phyloP scores from a whole-genome alignment of 345 rosid genomes.

The Arabis alpina region DNA sequence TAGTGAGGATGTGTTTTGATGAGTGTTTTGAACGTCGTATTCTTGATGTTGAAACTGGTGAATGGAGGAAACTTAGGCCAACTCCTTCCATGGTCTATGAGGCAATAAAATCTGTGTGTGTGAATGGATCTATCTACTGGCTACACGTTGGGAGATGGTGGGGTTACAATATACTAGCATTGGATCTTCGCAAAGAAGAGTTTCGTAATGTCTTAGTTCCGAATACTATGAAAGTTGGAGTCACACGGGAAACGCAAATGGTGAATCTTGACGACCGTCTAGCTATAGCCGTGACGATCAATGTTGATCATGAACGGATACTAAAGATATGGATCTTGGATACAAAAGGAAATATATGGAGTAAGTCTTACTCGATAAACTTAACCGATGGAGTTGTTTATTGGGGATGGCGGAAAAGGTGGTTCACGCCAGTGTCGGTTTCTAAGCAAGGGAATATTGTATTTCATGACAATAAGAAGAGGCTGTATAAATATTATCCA shows the following conservation, averaged over 20 bases:
- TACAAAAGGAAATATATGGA: neutral
- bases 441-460: conserved; percentile 10
- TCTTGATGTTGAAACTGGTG: conserved; percentile 15
- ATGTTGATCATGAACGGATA: neutral
- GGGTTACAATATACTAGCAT: too few relatives aligned
- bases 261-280: conserved; percentile 2
- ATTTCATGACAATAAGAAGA: conserved; percentile 4
- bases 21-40: neutral
- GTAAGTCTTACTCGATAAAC: conserved; percentile 1
- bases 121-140: neutral
- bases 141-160: neutral
- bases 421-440: conserved; percentile 15
- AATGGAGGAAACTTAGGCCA: neutral
- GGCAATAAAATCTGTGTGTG: neutral
- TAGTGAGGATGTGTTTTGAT: conserved; percentile 16
- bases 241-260: neutral
- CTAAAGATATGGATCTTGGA: conserved; percentile 22
- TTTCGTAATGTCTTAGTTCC: neutral
- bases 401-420: neutral
- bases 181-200: neutral
- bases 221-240: neutral
- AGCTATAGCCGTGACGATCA: neutral
- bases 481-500: conserved; percentile 10
- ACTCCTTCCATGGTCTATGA: neutral
- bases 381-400: neutral